Base-by-base conservation (phyloP, 805 yeast species). In the Ogataea sp. region DNA sequence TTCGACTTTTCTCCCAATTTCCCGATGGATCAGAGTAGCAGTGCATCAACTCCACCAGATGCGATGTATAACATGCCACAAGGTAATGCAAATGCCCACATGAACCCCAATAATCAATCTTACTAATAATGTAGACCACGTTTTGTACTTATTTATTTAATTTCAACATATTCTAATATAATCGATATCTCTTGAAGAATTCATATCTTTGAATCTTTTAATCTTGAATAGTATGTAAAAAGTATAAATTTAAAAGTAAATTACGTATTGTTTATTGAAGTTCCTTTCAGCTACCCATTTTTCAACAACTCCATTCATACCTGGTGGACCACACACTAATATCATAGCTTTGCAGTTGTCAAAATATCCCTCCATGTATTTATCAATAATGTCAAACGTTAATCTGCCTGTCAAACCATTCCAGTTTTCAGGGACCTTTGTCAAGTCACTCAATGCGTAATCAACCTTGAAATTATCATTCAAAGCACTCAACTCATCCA, bases 241-340 rank as follows among this genome's bases (percentile, higher is more conserved):
- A n/a, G n/a, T n/a, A n/a, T n/a, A n/a, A n/a, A n/a, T n/a, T 37
- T 46, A 40, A 18, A 54, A 54, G 37, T 42, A 45, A 21, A 52
- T 52, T 25, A 51, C 47, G 18, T 48, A 48, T 2, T 46, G 39
- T 3, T 39, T 33, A 31, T 48, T 47, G 18, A 51, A 36, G 0
- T 38, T 37, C 15, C 39, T 31, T 14, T 29, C 37, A 11, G 29
- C 25, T 17, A 43, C 40, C 52, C 52, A 51, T 6, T 24, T 21
- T 29, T 46, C 37, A 3, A 49, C 48, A 2, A 42, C 38, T 6
- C 40, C 39, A 31, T 44, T 48, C 58, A 70, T 62, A 18, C 64
- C 67, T 38, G 75, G 75, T 33, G 76, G 76, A 10, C 76, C 76
- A 52, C 76, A 70, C 18, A 71, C 67, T 36, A 70, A 65, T 28